Evolutionary conservation across 306 rosid species (phyloP), one percentile per base, ranked within the genome.

Genomic region (Albizia julibrissin): DNA sequence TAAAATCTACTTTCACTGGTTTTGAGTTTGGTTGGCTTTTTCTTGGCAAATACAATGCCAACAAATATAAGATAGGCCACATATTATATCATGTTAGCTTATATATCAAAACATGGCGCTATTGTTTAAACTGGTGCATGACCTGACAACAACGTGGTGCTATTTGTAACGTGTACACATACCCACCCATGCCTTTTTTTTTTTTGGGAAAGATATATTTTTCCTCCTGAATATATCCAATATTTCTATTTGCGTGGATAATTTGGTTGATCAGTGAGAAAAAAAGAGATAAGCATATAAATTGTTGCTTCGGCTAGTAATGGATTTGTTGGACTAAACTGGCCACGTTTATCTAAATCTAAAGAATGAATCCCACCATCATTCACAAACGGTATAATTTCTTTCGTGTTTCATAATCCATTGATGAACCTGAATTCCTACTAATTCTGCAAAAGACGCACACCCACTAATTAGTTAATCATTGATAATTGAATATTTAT

Each of bases 11-110:
- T 81, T 37, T 71, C 84, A 71, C 69, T 64, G 73, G 27, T 83
- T 33, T 83, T 86, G 50, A 74, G 77, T 81, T 82, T 79, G 67
- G 82, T 83, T 83, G 37, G 42, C 42, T 80, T 71, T 80, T 79
- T 72, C 77, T 39, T 33, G 42, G 62, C 56, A 10, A 50, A 52
- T 66, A 56, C 74, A 26, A 26, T 65, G 73, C 61, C 44, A 22
- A 43, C 16, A 29, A 49, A 13, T 13, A n/a, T 42, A 40, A 70
- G 43, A 19, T 37, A 15, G 29, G 21, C 27, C 29, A n/a, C 29
- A 22, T 58, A 58, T 56, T 56, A 22, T n/a, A 56, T 56, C 22
- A 56, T n/a, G 10, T 58, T n/a, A 56, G 12, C 22, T n/a, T n/a
- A 47, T 71, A 19, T 66, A 59, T n/a, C 73, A 77, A 21, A 24